Evolutionary conservation across 345 rosid genomes (phyloP), one percentile per base, ranked within the genome.

Genomic region (Boechera stricta): DNA sequence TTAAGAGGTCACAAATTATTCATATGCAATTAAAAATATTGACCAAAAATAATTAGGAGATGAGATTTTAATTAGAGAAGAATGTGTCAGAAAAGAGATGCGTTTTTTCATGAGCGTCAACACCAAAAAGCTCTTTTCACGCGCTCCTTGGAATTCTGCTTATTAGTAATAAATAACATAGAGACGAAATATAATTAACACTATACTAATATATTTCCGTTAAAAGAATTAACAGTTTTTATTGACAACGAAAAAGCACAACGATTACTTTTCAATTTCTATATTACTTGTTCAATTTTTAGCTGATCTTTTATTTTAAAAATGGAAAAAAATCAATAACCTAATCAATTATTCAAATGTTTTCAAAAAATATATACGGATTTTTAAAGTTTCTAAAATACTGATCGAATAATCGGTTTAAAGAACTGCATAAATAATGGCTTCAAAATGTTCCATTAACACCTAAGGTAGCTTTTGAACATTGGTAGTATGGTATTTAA

Each of bases 11-110:
- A n/a, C 24, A 39, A 52, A 21, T 21, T 31, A 32, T 65, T 32
- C 33, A 16, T 48, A 64, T 54, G 38, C 44, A 57, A 10, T 45
- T 57, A 57, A 66, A 67, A 58, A 11, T 75, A 28, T 75, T 75
- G 79, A 67, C 74, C 29, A 28, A 67, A n/a, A 2, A 9, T 39
- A 39, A 45, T 42, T 35, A 65, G 45, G 9, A 47, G 16, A 75
- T 56, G 2, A 48, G 26, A 56, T 36, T 26, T 26, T 72, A 28
- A 47, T 57, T 47, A 67, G n/a, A 26, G 59, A 59, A 68, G 68
- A 75, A 75, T 67, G 62, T 60, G 63, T 59, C 62, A 59, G 74
- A 67, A 59, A 36, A 67, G 35, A 67, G 68, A 75, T 58, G 79
- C 73, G 54, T 67, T 56, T 65, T 21, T 21, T 21, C 24, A 21